A percentile compares a stretch with the other conserved stretches of the same genome.
Conservation (phyloP, 2,329 filamentous ascomycete species). For the Neopestalotiopsis sp. region DNA sequence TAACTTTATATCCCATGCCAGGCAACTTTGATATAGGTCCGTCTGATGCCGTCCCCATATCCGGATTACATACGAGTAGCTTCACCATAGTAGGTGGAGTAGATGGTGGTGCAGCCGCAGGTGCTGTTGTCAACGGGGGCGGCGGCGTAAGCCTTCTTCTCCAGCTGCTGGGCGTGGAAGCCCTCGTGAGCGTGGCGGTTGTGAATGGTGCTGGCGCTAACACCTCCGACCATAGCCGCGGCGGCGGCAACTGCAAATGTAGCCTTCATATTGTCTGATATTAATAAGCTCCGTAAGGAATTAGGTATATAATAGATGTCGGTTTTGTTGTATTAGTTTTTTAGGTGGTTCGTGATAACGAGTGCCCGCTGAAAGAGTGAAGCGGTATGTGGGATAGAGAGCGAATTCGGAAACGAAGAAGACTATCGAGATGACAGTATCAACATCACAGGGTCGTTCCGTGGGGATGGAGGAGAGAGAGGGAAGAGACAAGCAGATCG, state of each 20-base stretch:
- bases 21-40: not conserved
- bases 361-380: slow-evolving; percentile 90
- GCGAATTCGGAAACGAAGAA: slow-evolving; percentile 50
- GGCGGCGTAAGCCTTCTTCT: slow-evolving; percentile 51
- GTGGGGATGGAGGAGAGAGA: slow-evolving; percentile 45
- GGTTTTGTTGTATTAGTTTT: slow-evolving; percentile 13
- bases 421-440: slow-evolving; percentile 56
- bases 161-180: slow-evolving; percentile 49
- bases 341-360: slow-evolving; percentile 59
- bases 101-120: slow-evolving; percentile 78
- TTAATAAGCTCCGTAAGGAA: slow-evolving; percentile 21
- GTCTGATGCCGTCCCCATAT: not conserved
- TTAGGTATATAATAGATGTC: slow-evolving; percentile 33
- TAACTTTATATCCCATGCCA: slow-evolving; percentile 23
- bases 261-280: slow-evolving; percentile 70
- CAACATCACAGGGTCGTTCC: slow-evolving; percentile 55
- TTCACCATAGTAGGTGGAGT: slow-evolving; percentile 72
- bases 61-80: slow-evolving; percentile 61
- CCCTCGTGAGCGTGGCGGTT: slow-evolving; percentile 68
- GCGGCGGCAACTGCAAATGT: slow-evolving; percentile 69
- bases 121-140: slow-evolving; percentile 45
- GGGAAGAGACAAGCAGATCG: slow-evolving; percentile 41
- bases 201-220: slow-evolving; percentile 55
- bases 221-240: slow-evolving; percentile 64
- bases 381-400: slow-evolving; percentile 63